Conservation (phyloP, 1,284 basidiomycete species). For the Ceratobasidium sp. region DNA sequence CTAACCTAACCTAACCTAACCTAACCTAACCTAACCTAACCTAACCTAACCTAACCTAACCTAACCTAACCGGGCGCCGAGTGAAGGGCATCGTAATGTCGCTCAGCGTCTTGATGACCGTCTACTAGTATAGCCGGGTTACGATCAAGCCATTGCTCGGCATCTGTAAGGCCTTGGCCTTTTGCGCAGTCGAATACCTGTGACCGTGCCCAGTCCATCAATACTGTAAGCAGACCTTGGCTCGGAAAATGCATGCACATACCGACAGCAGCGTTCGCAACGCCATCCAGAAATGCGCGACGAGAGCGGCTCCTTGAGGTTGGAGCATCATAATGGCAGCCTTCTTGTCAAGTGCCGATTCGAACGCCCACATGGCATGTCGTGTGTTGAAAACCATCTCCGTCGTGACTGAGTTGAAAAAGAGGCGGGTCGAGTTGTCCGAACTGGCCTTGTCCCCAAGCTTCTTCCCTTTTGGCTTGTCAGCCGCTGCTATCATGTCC, state of each 20-base stretch:
- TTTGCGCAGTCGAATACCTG: too few species aligned
- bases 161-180: too few species aligned
- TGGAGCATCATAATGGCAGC: background rate
- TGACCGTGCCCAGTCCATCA: too few species aligned
- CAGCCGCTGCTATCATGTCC: background rate
- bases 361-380: background rate
- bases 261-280: background rate
- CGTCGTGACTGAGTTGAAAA: background rate
- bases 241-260: background rate
- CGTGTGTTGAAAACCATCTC: background rate
- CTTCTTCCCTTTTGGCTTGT: background rate
- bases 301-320: background rate
- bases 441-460: background rate
- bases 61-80: too few species aligned
- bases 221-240: too few species aligned
- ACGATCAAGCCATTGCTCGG: too few species aligned
- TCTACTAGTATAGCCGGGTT: too few species aligned
- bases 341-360: background rate
- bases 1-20: too few species aligned
- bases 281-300: background rate
- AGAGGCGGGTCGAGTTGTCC: background rate
- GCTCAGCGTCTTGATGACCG: too few species aligned
- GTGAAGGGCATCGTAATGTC: too few species aligned
- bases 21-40: too few species aligned
- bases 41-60: too few species aligned